Evolutionary conservation across 2,329 filamentous ascomycete species (phyloP).

Genomic region (Cytospora piceicola): DNA sequence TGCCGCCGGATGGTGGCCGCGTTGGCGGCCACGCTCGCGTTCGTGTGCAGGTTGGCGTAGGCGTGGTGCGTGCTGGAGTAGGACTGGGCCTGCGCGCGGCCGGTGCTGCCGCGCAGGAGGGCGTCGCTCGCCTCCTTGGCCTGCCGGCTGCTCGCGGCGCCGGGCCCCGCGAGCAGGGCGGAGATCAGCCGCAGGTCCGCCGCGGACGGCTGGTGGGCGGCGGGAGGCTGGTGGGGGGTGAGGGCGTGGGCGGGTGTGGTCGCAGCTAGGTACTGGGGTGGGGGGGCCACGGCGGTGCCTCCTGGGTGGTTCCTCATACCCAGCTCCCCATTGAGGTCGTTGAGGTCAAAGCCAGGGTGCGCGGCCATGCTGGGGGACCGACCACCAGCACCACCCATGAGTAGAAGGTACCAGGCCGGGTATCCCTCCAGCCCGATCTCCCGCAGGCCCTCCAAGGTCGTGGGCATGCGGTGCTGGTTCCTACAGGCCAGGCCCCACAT

Average conservation of each 20-base stretch:
- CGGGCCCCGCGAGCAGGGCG: constrained; percentile 9
- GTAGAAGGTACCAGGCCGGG: constrained; percentile 48
- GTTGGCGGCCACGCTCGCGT: constrained; percentile 21
- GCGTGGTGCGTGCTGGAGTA: not conserved
- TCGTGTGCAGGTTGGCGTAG: constrained; percentile 13
- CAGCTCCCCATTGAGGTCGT: not conserved
- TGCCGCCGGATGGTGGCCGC: constrained; percentile 13
- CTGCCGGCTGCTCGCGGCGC: constrained; percentile 7
- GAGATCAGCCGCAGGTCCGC: constrained; percentile 11
- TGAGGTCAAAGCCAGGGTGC: not conserved
- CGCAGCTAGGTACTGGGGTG: not conserved
- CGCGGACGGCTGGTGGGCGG: not conserved
- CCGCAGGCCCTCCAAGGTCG: constrained; percentile 44
- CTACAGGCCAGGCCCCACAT: constrained; percentile 49
- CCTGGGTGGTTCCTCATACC: not conserved
- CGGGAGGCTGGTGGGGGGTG: not conserved
- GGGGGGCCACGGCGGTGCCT: not conserved
- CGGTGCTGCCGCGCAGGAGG: constrained; percentile 9
- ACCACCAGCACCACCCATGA: constrained; percentile 6
- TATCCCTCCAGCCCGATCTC: constrained; percentile 47
- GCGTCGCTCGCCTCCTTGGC: constrained; percentile 19
- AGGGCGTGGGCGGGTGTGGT: not conserved
- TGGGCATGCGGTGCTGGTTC: constrained; percentile 53
- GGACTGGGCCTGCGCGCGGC: not conserved
- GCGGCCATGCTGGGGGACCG: constrained; percentile 2